These are phyloP conservation scores for Thraustochytrium striatum DNA, from an alignment of 352 stramenopile genomes.

Conservation along the genomic window DNA sequence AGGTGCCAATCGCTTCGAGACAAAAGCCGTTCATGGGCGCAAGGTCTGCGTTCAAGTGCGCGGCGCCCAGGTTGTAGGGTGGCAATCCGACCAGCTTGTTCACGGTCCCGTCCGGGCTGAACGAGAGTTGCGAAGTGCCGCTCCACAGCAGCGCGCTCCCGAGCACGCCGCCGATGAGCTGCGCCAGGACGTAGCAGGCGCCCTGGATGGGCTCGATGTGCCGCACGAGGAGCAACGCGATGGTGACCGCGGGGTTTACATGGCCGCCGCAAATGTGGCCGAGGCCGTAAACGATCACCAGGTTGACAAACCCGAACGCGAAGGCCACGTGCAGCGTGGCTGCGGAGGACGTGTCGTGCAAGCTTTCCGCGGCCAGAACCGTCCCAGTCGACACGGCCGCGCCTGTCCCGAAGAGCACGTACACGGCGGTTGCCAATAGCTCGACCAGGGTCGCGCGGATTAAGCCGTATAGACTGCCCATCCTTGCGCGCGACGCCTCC, in stretches of 20 bases:
- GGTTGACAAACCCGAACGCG: constrained; percentile 54
- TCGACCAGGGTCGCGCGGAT: too few relatives aligned
- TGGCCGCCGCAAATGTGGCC: constrained; percentile 53
- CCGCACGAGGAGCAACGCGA: not conserved
- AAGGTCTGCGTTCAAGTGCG: not conserved
- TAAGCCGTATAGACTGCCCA: too few relatives aligned
- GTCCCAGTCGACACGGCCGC: not conserved
- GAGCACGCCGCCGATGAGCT: not conserved
- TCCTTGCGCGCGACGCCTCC: too few relatives aligned
- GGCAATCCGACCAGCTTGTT: not conserved
- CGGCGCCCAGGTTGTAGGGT: constrained; percentile 4
- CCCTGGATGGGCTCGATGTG: not conserved
- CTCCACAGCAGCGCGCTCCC: not conserved
- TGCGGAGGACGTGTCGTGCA: not conserved
- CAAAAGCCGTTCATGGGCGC: constrained; percentile 1
- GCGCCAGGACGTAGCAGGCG: constrained; percentile 1
- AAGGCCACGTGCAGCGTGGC: not conserved
- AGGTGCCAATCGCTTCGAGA: not conserved
- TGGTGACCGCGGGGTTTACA: constrained; percentile 61
- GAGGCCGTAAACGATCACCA: constrained; percentile 57
- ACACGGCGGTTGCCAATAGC: too few relatives aligned
- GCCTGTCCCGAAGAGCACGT: not conserved
- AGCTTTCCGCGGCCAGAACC: too few relatives aligned
- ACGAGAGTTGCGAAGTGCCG: not conserved
- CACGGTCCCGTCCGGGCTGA: not conserved